Evolutionary conservation across 1,284 basidiomycete species (phyloP), one percentile per base, ranked within the genome.

Genomic region (Sanghuangporus sanghuang): DNA sequence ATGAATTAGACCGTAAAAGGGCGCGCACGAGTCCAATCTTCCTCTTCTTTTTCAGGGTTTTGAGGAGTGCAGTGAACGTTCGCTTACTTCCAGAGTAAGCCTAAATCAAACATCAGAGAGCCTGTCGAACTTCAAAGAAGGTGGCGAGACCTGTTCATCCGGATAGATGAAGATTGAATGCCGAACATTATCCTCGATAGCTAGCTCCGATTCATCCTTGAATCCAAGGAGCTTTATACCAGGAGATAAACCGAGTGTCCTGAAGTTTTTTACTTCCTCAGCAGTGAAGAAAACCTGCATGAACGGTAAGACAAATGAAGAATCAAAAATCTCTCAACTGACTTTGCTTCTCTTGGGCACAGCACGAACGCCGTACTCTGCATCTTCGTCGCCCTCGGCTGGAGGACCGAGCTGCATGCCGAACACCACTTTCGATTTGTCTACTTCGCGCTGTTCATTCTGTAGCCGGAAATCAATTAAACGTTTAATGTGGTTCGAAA

Each of bases 111-210:
- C 11, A 50, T 46, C 36, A 18, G 44, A 46, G 21, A 16, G 16
- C 16, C 8, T 16, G 16, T 18, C 7, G 16, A 48, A 36, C 48
- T 35, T 62, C 38, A 16, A 67, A 53, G 48, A 50, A 44, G 59
- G n/a, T 16, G 18, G 16, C 35, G 62, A 44, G 66, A 93, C 93
- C 73, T 84, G 78, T 73, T 99, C 96, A 69, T 96, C 90, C 0
- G 96, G 97, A 73, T 95, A 95, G 66, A 99, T 85, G 72, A 99
- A 99, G 59, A 86, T 78, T 0, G 94, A 87, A 74, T 97, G 95
- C 72, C 95, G 96, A 70, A 97, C 77, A 68, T 96, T 96, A 72
- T 97, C 93, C 73, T 95, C 89, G 68, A 95, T 90, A 0, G 77
- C 76, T 0, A 98, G 80, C 64, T 90, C 82, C 3, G 77, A 73